A percentile compares a stretch with the other conserved stretches of the same genome.
These are phyloP conservation scores for Hericium coralloides DNA, from an alignment of 768 basidiomycete genomes.

Conservation along the genomic window DNA sequence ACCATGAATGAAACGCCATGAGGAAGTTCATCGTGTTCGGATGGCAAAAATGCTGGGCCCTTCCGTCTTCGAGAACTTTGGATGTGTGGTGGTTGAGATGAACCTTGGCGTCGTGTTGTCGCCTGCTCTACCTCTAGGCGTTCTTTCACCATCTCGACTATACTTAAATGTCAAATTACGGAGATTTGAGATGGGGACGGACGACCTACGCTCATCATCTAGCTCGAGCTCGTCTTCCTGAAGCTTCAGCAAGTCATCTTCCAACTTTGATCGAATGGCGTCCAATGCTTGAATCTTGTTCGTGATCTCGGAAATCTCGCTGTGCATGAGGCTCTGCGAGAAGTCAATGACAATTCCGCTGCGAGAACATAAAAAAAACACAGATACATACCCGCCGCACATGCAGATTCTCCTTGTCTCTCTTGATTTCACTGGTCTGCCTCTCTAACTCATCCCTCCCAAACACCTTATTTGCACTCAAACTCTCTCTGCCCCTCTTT, in stretches of 20 bases:
- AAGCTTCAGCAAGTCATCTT: conserved; percentile 73
- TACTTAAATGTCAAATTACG: background rate
- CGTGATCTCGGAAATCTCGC: conserved; percentile 84
- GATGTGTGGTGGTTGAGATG: conserved; percentile 32
- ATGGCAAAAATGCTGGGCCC: conserved; percentile 92
- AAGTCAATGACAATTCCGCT: background rate
- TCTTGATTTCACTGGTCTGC: conserved; percentile 78
- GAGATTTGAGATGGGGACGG: background rate
- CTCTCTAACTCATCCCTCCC: conserved; percentile 78
- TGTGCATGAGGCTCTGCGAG: conserved; percentile 68
- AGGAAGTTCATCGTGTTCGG: conserved; percentile 94
- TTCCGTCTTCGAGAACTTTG: conserved; percentile 63
- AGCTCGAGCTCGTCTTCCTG: conserved; percentile 95
- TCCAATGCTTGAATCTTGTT: conserved; percentile 85
- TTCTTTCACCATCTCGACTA: conserved; percentile 88
- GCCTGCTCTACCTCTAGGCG: conserved; percentile 65
- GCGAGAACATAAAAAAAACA: conserved; percentile 1
- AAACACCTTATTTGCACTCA: conserved; percentile 59
- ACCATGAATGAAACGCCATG: conserved; percentile 97
- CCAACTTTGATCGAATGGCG: conserved; percentile 67
- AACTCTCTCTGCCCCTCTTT: conserved; percentile 49
- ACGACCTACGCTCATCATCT: conserved; percentile 82
- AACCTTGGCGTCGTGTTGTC: conserved; percentile 19
- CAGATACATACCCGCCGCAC: conserved; percentile 61
- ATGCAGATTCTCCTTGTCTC: conserved; percentile 89